Conservation (phyloP, 768 basidiomycete species). For the Xerocomus potaroensis region DNA sequence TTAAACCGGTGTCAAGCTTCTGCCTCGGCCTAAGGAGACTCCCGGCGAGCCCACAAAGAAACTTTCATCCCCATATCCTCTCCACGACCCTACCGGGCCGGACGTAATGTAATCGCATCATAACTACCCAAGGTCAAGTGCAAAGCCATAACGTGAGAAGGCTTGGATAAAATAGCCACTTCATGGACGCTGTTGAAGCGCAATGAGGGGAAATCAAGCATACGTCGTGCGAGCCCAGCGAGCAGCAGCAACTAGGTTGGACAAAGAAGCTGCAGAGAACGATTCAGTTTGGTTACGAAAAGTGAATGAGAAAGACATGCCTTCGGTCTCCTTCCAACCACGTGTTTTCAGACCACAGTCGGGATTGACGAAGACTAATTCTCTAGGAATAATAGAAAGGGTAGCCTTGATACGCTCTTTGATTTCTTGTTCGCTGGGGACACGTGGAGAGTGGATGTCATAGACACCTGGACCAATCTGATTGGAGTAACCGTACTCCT, state of each 20-base stretch:
- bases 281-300: conserved; percentile 1
- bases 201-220: conserved; percentile 53
- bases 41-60: conserved; percentile 24
- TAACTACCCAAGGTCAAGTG: conserved; percentile 56
- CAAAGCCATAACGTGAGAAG: conserved; percentile 26
- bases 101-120: conserved; percentile 31
- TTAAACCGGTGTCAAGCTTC: conserved; percentile 30
- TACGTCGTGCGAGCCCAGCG: conserved; percentile 80
- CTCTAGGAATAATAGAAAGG: conserved; percentile 74
- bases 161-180: conserved; percentile 55
- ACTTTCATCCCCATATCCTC: conserved; percentile 15
- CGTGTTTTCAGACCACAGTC: conserved; percentile 99
- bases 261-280: conserved; percentile 54
- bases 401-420: conserved; percentile 85
- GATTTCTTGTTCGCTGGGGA: conserved; percentile 91
- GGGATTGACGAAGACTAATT: conserved; percentile 90
- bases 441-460: conserved; percentile 99
- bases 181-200: conserved; percentile 93
- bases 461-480: conserved; percentile 98
- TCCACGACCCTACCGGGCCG: conserved; percentile 17
- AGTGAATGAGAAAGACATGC: conserved; percentile 27
- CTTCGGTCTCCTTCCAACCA: conserved; percentile 97
- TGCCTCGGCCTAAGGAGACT: conserved; percentile 24
- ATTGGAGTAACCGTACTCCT: conserved; percentile 92
- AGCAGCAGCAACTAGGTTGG: conserved; percentile 86